phyloP scores from a whole-genome alignment of 2,329 filamentous ascomycete species.

The Coleophoma cylindrospora region DNA sequence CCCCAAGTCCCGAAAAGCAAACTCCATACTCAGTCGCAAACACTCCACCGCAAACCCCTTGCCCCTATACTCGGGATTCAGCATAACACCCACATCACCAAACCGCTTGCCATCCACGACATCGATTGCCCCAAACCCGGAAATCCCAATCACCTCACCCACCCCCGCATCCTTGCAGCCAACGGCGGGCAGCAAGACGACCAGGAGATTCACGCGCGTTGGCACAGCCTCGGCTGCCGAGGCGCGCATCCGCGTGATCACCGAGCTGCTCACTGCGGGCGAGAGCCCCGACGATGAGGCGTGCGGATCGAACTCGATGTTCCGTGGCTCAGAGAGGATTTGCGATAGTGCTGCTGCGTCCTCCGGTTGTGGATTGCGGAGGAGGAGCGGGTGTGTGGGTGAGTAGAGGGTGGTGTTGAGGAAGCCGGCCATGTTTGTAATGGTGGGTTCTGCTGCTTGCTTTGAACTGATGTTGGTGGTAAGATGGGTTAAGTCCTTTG shows the following conservation, averaged over 20 bases:
- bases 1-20: constrained; percentile 1
- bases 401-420: not conserved
- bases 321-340: not conserved
- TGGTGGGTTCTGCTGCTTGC: not conserved
- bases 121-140: constrained; percentile 2
- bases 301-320: not conserved
- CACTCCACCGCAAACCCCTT: constrained; percentile 1
- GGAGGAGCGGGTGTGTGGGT: not conserved
- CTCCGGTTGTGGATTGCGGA: not conserved
- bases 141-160: not conserved
- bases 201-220: not conserved
- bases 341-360: not conserved
- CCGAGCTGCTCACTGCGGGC: no score
- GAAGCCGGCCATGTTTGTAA: not conserved
- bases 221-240: constrained; percentile 1
- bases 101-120: not conserved
- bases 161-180: not conserved
- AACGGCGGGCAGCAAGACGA: not conserved
- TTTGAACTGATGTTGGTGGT: no score
- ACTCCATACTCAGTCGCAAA: constrained; percentile 1
- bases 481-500: no score
- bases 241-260: not conserved
- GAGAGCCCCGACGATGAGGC: not conserved
- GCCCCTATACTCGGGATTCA: not conserved
- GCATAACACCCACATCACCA: not conserved